Base-by-base conservation (phyloP, 2,329 filamentous ascomycete species). In the Fusarium ramigenum region DNA sequence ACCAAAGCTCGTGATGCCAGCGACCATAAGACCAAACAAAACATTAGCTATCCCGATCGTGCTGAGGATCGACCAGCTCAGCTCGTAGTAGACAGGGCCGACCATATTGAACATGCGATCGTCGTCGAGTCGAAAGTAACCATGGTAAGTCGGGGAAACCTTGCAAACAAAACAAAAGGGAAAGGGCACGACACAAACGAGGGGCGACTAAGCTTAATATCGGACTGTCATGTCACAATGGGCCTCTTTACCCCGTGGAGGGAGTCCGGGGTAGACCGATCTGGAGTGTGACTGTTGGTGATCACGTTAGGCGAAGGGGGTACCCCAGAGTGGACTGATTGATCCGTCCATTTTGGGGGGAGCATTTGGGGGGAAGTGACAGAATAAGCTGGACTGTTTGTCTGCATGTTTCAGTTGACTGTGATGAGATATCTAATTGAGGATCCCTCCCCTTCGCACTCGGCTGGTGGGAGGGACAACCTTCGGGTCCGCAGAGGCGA, bases 21-120 rank as follows among this genome's bases (percentile, higher is more conserved):
- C 74, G 19, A 85, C 79, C 62, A 84, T 75, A 30, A 81, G 62
- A 5, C 83, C 81, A 46, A 84, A 81, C 36, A 85, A 68, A 32
- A 83, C 76, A 63, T 83, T 84, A 25, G 79, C 75, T n/a, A 84
- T 71, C 36, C 84, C 83, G 67, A 85, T 82, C 52, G 82, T 83
- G 75, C 83, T 85, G 62, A 86, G 80, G 36, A 85, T 84, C 25
- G 83, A 80, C 84, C 84, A 85, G 77, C 83, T 82, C 63, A 82
- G 76, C 75, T 85, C 84, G 63, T 82, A 85, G 60, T 84, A 85
- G 9, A 81, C 63, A 9, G 42, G 32, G 15, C 56, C 49, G n/a
- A 47, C 25, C 71, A 73, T 73, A 19, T 34, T 69, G 32, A 49
- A n/a, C 37, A 34, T 34, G 39, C 37, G 50, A 60, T 69, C 30